Base-by-base conservation (phyloP, 768 basidiomycete species). In the Boletus tomentosulus region DNA sequence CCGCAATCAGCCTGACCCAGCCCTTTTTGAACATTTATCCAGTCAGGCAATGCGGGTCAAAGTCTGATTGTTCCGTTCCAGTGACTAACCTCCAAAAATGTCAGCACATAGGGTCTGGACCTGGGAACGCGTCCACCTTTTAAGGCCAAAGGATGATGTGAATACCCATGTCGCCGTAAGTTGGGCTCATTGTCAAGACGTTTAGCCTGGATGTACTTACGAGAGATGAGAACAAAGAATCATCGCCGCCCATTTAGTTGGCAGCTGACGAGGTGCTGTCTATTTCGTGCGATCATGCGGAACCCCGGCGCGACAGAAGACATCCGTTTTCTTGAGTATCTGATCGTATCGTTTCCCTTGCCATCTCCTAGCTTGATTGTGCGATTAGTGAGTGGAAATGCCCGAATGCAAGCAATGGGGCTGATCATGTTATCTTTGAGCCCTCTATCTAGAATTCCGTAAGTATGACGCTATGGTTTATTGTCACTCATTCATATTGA, bases 51-150 rank as follows among this genome's bases (percentile, higher is more conserved):
- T 33, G 25, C 41, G 31, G 41, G 24, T 33, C 44, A 38, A 46
- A 24, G 38, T 19, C 39, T 35, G 28, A 45, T 33, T 25, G 19
- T 43, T 44, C 51, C 48, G n/a, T n/a, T 53, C 24, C 13, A 44
- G 37, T 13, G 41, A 38, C 31, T 37, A 16, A 46, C n/a, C 33
- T 34, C 12, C 12, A 34, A 4, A 34, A 34, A 34, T 13, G 33
- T 34, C 30, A 38, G n/a, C 25, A 16, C n/a, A 47, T 51, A 25
- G 31, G 43, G 46, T 44, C 50, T 24, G 24, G 35, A 10, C 42
- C 50, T 63, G 64, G 25, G 59, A 66, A 59, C n/a, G 15, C 28
- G 9, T 37, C 35, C 25, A 10, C 19, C 57, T 51, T 4, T 58
- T 56, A 49, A 54, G 51, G 48, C 4, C 33, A 47, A 43, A 19